Evolutionary conservation across 2,329 filamentous ascomycete genomes (phyloP).

Genomic region (Pseudomassariella vexata): DNA sequence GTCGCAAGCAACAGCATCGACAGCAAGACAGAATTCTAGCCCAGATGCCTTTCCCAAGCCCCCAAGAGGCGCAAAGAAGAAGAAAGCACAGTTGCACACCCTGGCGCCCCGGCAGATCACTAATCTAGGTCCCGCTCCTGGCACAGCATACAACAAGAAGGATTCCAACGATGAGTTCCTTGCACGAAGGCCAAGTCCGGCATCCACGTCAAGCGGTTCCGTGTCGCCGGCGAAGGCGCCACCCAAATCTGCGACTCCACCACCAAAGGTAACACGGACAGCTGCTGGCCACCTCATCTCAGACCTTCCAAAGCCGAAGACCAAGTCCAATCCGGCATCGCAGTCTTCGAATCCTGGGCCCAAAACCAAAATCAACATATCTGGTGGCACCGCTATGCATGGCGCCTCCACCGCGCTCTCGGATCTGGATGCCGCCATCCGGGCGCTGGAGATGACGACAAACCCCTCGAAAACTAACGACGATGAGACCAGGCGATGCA

Average conservation of each 20-base stretch:
- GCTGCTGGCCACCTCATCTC: slow-evolving; percentile 77
- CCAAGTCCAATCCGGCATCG: slow-evolving; percentile 45
- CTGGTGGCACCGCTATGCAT: slow-evolving; percentile 76
- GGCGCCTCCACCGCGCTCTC: slow-evolving; percentile 69
- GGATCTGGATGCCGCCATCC: slow-evolving; percentile 75
- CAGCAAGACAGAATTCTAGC: slow-evolving; percentile 16
- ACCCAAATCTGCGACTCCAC: slow-evolving; percentile 43
- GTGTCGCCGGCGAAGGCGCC: slow-evolving; percentile 37
- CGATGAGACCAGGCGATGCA: slow-evolving; percentile 63
- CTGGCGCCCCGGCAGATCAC: slow-evolving; percentile 59
- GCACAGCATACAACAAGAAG: slow-evolving; percentile 70
- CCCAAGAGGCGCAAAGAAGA: slow-evolving; percentile 48
- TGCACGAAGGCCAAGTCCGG: slow-evolving; percentile 37
- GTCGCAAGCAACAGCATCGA: slow-evolving; percentile 15
- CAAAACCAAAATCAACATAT: slow-evolving; percentile 64
- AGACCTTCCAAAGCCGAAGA: slow-evolving; percentile 60
- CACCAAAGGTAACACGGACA: slow-evolving; percentile 55
- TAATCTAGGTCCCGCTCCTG: slow-evolving; percentile 56
- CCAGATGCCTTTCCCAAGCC: slow-evolving; percentile 45
- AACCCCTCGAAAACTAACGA: slow-evolving; percentile 65
- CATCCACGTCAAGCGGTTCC: slow-evolving; percentile 30
- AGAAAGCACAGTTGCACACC: slow-evolving; percentile 56
- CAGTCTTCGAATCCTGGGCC: slow-evolving; percentile 46
- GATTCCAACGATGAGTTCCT: slow-evolving; percentile 69
- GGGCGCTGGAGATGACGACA: slow-evolving; percentile 82